phyloP scores from a whole-genome alignment of 176 grass and related monocot species.

The Tillandsia leiboldiana region DNA sequence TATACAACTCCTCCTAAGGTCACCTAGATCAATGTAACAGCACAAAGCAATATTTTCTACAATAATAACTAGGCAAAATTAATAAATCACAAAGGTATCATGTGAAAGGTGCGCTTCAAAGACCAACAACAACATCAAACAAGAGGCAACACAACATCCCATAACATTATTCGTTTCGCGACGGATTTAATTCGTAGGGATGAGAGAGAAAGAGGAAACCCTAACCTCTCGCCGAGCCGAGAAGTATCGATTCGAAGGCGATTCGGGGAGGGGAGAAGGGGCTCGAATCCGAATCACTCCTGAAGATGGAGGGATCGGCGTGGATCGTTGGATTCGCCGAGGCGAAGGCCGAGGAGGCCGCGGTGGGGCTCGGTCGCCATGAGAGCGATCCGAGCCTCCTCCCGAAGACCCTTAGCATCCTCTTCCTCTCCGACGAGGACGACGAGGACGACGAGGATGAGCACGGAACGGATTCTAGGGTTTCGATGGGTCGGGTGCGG shows the following conservation, averaged over 20 bases:
- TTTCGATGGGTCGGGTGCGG: not conserved
- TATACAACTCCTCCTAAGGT: too few species aligned
- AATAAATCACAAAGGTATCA: too few species aligned
- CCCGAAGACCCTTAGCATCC: slow-evolving; percentile 1
- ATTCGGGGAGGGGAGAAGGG: not conserved
- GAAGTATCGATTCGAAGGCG: not conserved
- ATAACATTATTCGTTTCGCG: too few species aligned
- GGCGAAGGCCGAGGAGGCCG: not conserved
- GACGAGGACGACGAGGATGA: not conserved
- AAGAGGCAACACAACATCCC: too few species aligned
- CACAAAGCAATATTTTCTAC: too few species aligned
- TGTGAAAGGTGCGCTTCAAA: too few species aligned
- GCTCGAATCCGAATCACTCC: not conserved
- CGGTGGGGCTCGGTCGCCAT: slow-evolving; percentile 1
- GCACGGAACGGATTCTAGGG: not conserved
- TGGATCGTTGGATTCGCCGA: not conserved
- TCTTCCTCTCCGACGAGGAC: not conserved
- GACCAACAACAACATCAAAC: too few species aligned
- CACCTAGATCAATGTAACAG: too few species aligned
- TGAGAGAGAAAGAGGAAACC: not conserved
- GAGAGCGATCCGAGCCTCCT: slow-evolving; percentile 5
- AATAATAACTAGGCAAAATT: too few species aligned
- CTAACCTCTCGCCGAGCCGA: slow-evolving; percentile 4
- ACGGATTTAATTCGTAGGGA: not conserved
- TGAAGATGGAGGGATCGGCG: not conserved